Conservation (phyloP, 495 filamentous ascomycete genomes). For the Aspergillus homomorphus region DNA sequence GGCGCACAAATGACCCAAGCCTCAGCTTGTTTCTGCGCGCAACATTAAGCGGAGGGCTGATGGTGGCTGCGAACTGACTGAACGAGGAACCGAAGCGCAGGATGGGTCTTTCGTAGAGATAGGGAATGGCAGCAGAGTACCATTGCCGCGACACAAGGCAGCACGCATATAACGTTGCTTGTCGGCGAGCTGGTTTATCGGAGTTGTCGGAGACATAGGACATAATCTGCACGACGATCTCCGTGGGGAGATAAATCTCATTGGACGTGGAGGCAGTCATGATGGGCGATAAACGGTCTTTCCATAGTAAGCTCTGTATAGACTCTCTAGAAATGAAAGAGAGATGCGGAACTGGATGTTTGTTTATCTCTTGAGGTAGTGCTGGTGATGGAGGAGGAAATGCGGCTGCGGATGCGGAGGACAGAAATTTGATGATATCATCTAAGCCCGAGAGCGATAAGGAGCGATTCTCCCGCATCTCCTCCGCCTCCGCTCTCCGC, state of each 20-base stretch:
- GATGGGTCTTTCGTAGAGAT: slow-evolving; percentile 55
- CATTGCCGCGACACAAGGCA: slow-evolving; percentile 61
- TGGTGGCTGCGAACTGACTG: slow-evolving; percentile 53
- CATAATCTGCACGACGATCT: slow-evolving; percentile 52
- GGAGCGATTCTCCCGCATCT: neutral
- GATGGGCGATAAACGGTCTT: neutral
- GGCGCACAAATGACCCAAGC: slow-evolving; percentile 53
- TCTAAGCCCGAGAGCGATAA: slow-evolving; percentile 54
- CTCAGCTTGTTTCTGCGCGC: slow-evolving; percentile 51
- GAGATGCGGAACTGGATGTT: neutral
- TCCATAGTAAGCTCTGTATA: slow-evolving; percentile 1
- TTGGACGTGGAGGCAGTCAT: slow-evolving; percentile 11
- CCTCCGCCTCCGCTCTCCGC: neutral
- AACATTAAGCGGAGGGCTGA: slow-evolving; percentile 58
- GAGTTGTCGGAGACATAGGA: slow-evolving; percentile 21
- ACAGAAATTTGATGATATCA: slow-evolving; percentile 10
- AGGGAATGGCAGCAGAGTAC: slow-evolving; percentile 55
- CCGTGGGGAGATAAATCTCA: slow-evolving; percentile 39
- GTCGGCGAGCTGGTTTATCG: slow-evolving; percentile 23
- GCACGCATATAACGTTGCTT: slow-evolving; percentile 50
- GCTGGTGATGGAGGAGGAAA: neutral
- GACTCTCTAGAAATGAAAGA: neutral
- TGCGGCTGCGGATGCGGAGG: neutral
- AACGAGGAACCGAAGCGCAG: slow-evolving; percentile 53
- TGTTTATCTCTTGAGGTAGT: slow-evolving; percentile 8